phyloP scores from a whole-genome alignment of 2,329 filamentous ascomycete genomes.

The Xylariales sp. region DNA sequence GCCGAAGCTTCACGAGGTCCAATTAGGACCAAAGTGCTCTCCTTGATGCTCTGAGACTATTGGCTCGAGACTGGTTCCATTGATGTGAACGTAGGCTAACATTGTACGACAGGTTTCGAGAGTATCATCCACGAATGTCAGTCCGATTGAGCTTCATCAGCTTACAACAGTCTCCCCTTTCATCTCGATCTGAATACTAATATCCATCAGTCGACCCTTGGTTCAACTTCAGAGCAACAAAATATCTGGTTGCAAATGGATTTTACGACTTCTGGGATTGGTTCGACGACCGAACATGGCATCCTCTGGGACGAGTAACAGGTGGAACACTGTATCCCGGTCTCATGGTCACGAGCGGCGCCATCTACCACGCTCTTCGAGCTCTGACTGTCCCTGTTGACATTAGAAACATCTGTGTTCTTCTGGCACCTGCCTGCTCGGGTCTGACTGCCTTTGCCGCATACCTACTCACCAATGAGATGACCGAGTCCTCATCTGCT shows the following conservation, averaged over 20 bases:
- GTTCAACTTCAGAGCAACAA: slow-evolving; percentile 99
- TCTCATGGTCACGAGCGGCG: slow-evolving; percentile 97
- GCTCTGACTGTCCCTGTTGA: slow-evolving; percentile 88
- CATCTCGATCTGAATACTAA: slow-evolving; percentile 6
- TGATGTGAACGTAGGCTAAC: neutral
- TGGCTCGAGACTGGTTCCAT: neutral
- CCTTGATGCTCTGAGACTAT: neutral
- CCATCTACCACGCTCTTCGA: slow-evolving; percentile 90
- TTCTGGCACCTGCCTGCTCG: slow-evolving; percentile 91
- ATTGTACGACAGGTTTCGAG: slow-evolving; percentile 69
- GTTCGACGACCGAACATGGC: slow-evolving; percentile 99
- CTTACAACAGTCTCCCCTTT: slow-evolving; percentile 11
- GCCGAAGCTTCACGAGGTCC: neutral
- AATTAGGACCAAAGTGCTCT: neutral
- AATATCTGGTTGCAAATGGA: slow-evolving; percentile 93
- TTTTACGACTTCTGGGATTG: slow-evolving; percentile 99
- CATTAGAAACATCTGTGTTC: slow-evolving; percentile 97
- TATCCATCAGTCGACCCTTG: slow-evolving; percentile 81
- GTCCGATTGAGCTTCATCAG: slow-evolving; percentile 35
- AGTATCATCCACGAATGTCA: slow-evolving; percentile 99
- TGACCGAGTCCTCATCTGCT: slow-evolving; percentile 91
- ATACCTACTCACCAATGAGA: slow-evolving; percentile 94
- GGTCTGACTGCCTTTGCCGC: slow-evolving; percentile 88
- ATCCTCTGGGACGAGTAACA: slow-evolving; percentile 95
- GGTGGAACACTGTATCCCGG: slow-evolving; percentile 98